Evolutionary conservation across 805 yeast species (phyloP).

Genomic region (Teunomyces funiuensis): DNA sequence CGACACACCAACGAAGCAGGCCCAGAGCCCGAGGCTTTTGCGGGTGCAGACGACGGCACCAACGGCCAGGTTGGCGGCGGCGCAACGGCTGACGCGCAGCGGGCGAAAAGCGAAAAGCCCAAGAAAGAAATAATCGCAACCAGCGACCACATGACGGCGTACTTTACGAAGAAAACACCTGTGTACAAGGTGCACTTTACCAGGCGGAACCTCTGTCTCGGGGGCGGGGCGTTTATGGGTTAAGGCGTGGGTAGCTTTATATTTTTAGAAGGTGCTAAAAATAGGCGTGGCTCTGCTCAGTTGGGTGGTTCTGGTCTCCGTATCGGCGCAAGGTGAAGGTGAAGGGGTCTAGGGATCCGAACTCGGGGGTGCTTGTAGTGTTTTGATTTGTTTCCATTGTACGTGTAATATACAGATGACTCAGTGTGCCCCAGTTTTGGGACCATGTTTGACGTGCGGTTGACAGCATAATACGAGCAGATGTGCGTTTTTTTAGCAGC

Average conservation of each 20-base stretch:
- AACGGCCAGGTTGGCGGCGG: conserved; percentile 11
- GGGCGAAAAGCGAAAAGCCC: conserved; percentile 44
- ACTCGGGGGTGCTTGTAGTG: too few relatives aligned
- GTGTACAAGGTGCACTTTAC: conserved; percentile 93
- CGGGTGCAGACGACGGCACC: conserved; percentile 11
- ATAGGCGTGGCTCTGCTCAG: conserved; percentile 1
- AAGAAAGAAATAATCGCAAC: conserved; percentile 77
- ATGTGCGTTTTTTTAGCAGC: too few relatives aligned
- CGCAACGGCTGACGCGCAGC: conserved; percentile 11
- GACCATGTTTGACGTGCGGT: too few relatives aligned
- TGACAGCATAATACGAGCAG: too few relatives aligned
- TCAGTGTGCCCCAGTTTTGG: too few relatives aligned
- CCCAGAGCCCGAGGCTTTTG: conserved; percentile 72
- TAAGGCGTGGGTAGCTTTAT: conserved; percentile 8
- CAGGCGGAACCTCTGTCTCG: conserved; percentile 83
- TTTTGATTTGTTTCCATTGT: too few relatives aligned
- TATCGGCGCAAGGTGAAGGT: too few relatives aligned
- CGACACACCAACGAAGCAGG: conserved; percentile 79
- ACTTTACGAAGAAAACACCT: conserved; percentile 90
- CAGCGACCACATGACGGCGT: conserved; percentile 88
- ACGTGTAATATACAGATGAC: too few relatives aligned
- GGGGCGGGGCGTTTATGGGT: conserved; percentile 78
- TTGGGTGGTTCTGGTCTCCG: too few relatives aligned
- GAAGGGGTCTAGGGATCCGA: too few relatives aligned
- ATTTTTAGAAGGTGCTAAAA: neutral